phyloP scores from a whole-genome alignment of 2,329 filamentous ascomycete genomes.

The Biscogniauxia sp. region DNA sequence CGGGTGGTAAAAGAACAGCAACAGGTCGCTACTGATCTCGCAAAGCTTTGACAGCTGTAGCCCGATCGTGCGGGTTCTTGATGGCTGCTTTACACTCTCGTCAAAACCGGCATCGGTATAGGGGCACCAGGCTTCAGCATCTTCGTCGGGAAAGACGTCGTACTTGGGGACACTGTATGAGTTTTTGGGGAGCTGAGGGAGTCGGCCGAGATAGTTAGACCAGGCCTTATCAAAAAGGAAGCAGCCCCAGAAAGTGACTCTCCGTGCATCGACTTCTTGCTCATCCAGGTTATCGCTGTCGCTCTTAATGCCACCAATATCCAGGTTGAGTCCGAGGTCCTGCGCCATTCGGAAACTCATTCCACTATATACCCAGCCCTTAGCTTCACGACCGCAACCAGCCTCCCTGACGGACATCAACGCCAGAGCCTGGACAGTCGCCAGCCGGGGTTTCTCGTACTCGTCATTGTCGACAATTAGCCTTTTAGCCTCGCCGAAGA shows the following conservation, averaged over 20 bases:
- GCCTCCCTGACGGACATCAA: slow-evolving; percentile 96
- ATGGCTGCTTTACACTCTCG: slow-evolving; percentile 71
- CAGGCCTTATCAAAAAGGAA: slow-evolving; percentile 99
- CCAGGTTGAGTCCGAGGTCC: slow-evolving; percentile 88
- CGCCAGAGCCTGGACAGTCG: slow-evolving; percentile 89
- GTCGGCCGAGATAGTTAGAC: slow-evolving; percentile 92
- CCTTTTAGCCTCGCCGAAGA: slow-evolving; percentile 90
- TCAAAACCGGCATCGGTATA: slow-evolving; percentile 83
- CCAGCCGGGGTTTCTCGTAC: slow-evolving; percentile 82
- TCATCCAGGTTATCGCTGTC: slow-evolving; percentile 65
- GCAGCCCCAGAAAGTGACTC: slow-evolving; percentile 96
- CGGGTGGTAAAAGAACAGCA: slow-evolving; percentile 90
- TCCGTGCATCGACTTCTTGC: slow-evolving; percentile 81
- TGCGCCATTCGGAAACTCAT: slow-evolving; percentile 98
- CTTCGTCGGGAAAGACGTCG: slow-evolving; percentile 87
- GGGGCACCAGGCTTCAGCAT: slow-evolving; percentile 80
- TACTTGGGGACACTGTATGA: slow-evolving; percentile 84
- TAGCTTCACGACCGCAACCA: slow-evolving; percentile 88
- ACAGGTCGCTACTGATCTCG: slow-evolving; percentile 89
- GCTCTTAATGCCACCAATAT: slow-evolving; percentile 64
- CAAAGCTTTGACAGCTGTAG: slow-evolving; percentile 80
- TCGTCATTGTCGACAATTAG: slow-evolving; percentile 89
- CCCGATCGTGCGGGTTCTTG: slow-evolving; percentile 77
- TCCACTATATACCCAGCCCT: slow-evolving; percentile 97
- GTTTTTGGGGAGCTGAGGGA: slow-evolving; percentile 79